Evolutionary conservation across 140 eudicot genomes (phyloP).

Genomic region (Eryngium alpinum): DNA sequence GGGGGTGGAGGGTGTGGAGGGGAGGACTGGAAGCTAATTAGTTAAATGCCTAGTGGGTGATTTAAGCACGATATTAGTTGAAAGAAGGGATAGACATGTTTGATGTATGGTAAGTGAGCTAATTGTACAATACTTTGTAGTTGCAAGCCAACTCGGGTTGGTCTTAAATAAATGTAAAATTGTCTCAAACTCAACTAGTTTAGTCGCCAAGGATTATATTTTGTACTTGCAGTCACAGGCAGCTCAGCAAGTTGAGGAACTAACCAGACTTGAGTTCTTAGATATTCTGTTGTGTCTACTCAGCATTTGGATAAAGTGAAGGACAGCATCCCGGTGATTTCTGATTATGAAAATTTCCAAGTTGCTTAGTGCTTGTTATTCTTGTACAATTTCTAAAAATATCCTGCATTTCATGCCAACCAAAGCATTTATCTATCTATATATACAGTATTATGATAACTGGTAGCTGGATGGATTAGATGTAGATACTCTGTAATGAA

Average conservation of each 20-base stretch:
- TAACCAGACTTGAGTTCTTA: not conserved
- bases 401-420: no score
- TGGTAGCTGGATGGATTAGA: no score
- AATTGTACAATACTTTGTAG: not conserved
- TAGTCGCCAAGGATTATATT: no score
- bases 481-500: no score
- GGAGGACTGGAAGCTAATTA: not conserved
- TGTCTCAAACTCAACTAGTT: no score
- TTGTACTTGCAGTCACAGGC: no score
- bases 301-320: not conserved
- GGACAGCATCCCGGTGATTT: not conserved
- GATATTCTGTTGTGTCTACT: constrained; percentile 4
- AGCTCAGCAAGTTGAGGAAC: not conserved
- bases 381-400: not conserved
- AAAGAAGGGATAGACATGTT: not conserved
- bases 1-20: no score
- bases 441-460: no score
- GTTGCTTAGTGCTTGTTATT: not conserved
- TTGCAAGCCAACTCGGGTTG: not conserved
- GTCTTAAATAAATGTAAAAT: not conserved
- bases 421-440: no score
- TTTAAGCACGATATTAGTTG: not conserved
- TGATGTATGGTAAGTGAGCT: not conserved
- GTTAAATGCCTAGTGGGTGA: not conserved
- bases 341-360: not conserved